Conservation (phyloP, 768 basidiomycete genomes). For the Pulveroboletus sp. region DNA sequence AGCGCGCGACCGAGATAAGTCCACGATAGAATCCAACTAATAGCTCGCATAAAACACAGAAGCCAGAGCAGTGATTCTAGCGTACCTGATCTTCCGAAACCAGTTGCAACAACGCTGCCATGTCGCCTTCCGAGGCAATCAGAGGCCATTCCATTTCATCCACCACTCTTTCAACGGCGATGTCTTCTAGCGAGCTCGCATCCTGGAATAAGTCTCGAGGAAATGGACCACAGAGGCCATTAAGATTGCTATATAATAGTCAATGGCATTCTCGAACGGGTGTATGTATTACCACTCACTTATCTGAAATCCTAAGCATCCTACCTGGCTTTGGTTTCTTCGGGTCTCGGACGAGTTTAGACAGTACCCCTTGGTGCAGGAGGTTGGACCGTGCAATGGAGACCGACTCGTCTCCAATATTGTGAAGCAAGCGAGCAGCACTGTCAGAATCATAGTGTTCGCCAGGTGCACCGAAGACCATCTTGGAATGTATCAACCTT, state of each 20-base stretch:
- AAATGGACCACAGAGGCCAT: conserved; percentile 60
- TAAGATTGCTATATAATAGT: conserved; percentile 52
- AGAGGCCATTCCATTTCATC: conserved; percentile 77
- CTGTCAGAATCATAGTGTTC: conserved; percentile 62
- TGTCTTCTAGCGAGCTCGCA: conserved; percentile 59
- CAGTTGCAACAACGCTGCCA: conserved; percentile 71
- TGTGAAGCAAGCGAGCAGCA: conserved; percentile 54
- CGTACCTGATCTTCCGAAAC: conserved; percentile 75
- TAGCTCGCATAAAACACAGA: background rate
- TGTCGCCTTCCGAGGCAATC: conserved; percentile 75
- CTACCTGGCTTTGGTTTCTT: conserved; percentile 66
- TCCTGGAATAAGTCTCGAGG: conserved; percentile 67
- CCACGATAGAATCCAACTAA: conserved; percentile 71
- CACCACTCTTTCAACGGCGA: conserved; percentile 44
- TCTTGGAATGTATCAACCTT: conserved; percentile 41
- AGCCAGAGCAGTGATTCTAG: background rate
- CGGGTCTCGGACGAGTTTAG: conserved; percentile 61
- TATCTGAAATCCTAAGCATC: conserved; percentile 71
- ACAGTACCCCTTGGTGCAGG: conserved; percentile 59
- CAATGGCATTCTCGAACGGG: background rate
- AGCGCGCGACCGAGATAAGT: conserved; percentile 55
- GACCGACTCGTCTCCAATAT: conserved; percentile 53
- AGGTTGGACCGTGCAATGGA: conserved; percentile 56
- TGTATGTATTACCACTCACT: conserved; percentile 32
- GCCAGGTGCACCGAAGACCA: conserved; percentile 69